Base-by-base conservation (phyloP, 164 flowering plant genomes). In the Hamamelis virginiana region DNA sequence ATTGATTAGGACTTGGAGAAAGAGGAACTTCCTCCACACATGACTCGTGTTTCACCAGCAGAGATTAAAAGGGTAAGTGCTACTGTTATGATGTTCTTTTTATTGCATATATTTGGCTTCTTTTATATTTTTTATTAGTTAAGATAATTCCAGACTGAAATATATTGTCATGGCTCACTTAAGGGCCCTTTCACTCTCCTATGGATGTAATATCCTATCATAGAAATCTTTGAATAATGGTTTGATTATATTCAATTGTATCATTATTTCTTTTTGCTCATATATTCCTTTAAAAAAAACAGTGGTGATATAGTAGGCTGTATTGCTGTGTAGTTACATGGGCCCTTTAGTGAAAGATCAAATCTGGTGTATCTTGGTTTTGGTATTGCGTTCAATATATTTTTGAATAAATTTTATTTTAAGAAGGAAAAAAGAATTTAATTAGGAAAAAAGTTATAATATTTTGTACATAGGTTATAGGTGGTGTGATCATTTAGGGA, bases 21-120 rank as follows among this genome's bases (percentile, higher is more conserved):
- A 71, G 96, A 87, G 46, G 96, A 92, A 65, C 92, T 92, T 70
- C 97, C 97, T 41, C 78, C 88, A 26, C 92, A 89, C 64, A 89
- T 92, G 96, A 84, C 83, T 74, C 86, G 82, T 26, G 96, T 92
- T 67, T 84, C 92, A 61, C 75, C 44, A 19, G 78, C 82, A 15
- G 96, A 92, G 73, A 92, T 92, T 58, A 92, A 69, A 78, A 85
- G 83, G 85, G 97, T 87, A 76, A 76, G 77, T 66, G 33, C 25
- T 48, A 8, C 27, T 56, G 0, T 22, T 18, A 11, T 68, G 22
- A 18, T 22, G 33, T 59, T 14, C 22, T 27, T 50, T 69, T 56
- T 23, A 10, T 45, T 47, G 66, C 52, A 23, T 63, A 45, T 45
- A 28, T 28, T 55, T 5, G 5, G 0, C 6, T 33, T 22, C 27